phyloP scores from a whole-genome alignment of 352 stramenopile species.

The Paralagenidium karlingii region DNA sequence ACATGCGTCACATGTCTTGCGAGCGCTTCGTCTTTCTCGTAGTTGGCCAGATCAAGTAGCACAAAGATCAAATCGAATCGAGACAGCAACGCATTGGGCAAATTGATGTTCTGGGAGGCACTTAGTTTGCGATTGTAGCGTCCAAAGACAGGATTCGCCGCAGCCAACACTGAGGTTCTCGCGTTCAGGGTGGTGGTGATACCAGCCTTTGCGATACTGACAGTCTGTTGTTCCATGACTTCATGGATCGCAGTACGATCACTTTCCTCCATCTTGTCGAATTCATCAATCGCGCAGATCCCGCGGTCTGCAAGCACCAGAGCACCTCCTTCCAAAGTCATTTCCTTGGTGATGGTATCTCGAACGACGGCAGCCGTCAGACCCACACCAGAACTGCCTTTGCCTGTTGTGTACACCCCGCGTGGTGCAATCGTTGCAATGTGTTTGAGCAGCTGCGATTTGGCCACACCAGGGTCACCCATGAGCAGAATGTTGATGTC shows the following conservation, averaged over 20 bases:
- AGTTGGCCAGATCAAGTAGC: slow-evolving; percentile 93
- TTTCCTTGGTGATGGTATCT: slow-evolving; percentile 91
- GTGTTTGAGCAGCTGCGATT: slow-evolving; percentile 99
- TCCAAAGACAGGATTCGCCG: slow-evolving; percentile 98
- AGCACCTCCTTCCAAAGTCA: slow-evolving; percentile 88
- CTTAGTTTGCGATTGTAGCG: slow-evolving; percentile 80
- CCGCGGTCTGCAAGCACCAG: slow-evolving; percentile 98
- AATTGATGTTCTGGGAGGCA: slow-evolving; percentile 96
- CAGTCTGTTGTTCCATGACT: slow-evolving; percentile 99
- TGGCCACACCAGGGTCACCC: slow-evolving; percentile 96
- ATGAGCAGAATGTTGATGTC: slow-evolving; percentile 99
- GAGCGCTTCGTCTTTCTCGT: slow-evolving; percentile 86
- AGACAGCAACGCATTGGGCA: slow-evolving; percentile 98
- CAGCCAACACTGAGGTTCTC: slow-evolving; percentile 95
- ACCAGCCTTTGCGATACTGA: slow-evolving; percentile 98
- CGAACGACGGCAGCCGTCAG: slow-evolving; percentile 96
- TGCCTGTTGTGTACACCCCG: slow-evolving; percentile 99
- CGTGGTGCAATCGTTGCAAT: slow-evolving; percentile 93
- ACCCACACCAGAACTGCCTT: slow-evolving; percentile 96
- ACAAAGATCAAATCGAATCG: slow-evolving; percentile 99
- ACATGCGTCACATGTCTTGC: slow-evolving; percentile 89
- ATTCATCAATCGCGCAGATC: slow-evolving; percentile 99
- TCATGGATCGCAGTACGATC: slow-evolving; percentile 99
- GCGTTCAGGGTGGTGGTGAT: slow-evolving; percentile 98
- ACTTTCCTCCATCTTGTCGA: slow-evolving; percentile 97